Percentiles rank a stretch among this genome's conserved stretches.
These are phyloP conservation scores for Aurinia saxatilis DNA, from an alignment of 345 rosid genomes.

Conservation along the genomic window DNA sequence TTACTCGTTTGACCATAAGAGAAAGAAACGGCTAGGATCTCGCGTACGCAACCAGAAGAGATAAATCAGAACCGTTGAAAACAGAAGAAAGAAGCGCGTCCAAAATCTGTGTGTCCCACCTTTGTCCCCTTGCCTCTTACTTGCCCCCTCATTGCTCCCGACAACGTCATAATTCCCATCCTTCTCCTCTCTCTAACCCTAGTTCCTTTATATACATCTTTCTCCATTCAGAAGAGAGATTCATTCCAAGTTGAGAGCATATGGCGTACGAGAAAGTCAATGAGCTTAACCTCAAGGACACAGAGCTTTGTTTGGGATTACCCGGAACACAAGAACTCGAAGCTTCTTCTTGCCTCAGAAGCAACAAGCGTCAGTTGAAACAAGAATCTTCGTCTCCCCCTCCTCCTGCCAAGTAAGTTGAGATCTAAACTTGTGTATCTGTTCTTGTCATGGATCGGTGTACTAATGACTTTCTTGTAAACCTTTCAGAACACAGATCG, in stretches of 20 bases:
- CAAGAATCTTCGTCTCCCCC: constrained; percentile 26
- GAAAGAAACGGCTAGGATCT: constrained; percentile 27
- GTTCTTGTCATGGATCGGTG: neutral
- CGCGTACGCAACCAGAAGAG: constrained; percentile 13
- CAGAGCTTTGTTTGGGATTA: constrained; percentile 79
- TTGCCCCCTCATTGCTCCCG: constrained; percentile 55
- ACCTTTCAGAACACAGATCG: constrained; percentile 48
- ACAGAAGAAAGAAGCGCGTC: constrained; percentile 15
- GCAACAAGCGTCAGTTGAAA: constrained; percentile 47
- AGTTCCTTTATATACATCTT: constrained; percentile 24
- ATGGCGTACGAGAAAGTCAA: constrained; percentile 31
- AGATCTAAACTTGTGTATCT: neutral
- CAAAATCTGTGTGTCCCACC: constrained; percentile 40
- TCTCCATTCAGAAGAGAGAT: constrained; percentile 11
- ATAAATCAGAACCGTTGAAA: constrained; percentile 19
- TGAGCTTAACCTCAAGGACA: constrained; percentile 65
- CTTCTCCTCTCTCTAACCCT: constrained; percentile 10
- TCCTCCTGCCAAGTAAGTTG: constrained; percentile 60
- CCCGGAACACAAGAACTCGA: constrained; percentile 46
- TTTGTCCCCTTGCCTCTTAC: constrained; percentile 72
- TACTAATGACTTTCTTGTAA: constrained; percentile 10
- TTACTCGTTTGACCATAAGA: constrained; percentile 14
- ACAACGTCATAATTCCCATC: constrained; percentile 31
- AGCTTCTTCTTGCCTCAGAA: constrained; percentile 33
- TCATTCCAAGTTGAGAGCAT: neutral